Base-by-base conservation (phyloP, 2,329 filamentous ascomycete species). In the Colletotrichum tanaceti region DNA sequence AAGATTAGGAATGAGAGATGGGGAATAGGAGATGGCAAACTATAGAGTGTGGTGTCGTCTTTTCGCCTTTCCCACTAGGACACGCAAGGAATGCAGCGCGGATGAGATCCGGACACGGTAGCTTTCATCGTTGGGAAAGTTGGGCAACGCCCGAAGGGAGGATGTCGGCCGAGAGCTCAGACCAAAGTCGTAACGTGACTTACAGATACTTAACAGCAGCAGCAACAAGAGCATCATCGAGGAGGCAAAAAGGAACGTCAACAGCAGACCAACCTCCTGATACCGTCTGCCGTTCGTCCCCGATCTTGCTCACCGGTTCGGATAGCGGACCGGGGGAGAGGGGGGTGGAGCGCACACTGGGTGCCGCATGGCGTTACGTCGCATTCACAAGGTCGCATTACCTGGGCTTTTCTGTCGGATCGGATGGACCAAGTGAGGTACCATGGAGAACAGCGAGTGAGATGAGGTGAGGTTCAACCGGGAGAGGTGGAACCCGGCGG, bases 11-110 rank as follows among this genome's bases (percentile, higher is more conserved):
- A 35, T 16, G 54, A 43, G 52, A 41, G 16, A 38, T 35, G 60
- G 28, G 53, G 38, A 47, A 22, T 60, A 44, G 41, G 24, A 22
- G 24, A 38, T 63, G 64, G 64, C 32, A 43, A 52, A 41, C n/a
- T 14, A 41, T 55, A 14, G 32, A 14, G 32, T 35, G 38, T 58
- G 52, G 47, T 41, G 52, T 41, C 13, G 28, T 32, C 53, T 43
- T 20, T 47, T 22, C 41, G 39, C 22, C 49, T 55, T 55, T 52
- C 43, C 14, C 14, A 53, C 57, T 28, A n/a, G 39, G 65, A 32
- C 52, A 46, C 54, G 46, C 24, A 55, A 14, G 38, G 28, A 32
- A 47, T 49, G 20, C 28, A 59, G 46, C 20, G 16, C 44, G 57
- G n/a, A 59, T 20, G 57, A 39, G 4, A 49, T 59, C 57, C 57